Evolutionary conservation across 1,139 yeast species (phyloP).

Genomic region (Blastobotrys ciferrii): DNA sequence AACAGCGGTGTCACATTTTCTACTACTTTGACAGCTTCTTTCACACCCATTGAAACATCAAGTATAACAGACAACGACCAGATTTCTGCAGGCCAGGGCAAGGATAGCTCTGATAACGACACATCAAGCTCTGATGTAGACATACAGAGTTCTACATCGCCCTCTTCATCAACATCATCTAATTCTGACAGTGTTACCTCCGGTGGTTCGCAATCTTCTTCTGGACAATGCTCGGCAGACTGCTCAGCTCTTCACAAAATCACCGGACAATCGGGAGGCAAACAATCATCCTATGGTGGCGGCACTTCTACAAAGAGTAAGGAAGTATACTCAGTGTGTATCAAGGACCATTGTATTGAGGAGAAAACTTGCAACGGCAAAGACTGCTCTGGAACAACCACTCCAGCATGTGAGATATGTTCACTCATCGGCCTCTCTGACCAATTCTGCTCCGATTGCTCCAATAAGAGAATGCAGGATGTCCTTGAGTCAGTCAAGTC

Average conservation of each 20-base stretch:
- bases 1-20: neutral
- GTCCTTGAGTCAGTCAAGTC: neutral
- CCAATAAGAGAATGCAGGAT: neutral
- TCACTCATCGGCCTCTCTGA: neutral
- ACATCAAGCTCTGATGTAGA: too few relatives aligned
- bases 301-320: neutral
- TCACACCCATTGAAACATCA: neutral
- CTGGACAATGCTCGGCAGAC: neutral
- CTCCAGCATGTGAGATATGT: neutral
- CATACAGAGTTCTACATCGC: neutral
- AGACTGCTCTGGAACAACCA: neutral
- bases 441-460: slow-evolving; percentile 1
- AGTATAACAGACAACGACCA: neutral
- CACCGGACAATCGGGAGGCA: neutral
- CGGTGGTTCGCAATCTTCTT: too few relatives aligned
- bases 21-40: neutral
- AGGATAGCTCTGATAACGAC: neutral
- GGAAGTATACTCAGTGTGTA: neutral
- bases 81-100: too few relatives aligned
- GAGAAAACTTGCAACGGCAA: neutral
- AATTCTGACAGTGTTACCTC: neutral
- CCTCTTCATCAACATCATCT: too few relatives aligned
- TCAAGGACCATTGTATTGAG: neutral
- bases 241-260: neutral
- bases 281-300: neutral